Evolutionary conservation across 2,329 filamentous ascomycete genomes (phyloP), one percentile per base, ranked within the genome.

Genomic region (Diplodia intermedia): DNA sequence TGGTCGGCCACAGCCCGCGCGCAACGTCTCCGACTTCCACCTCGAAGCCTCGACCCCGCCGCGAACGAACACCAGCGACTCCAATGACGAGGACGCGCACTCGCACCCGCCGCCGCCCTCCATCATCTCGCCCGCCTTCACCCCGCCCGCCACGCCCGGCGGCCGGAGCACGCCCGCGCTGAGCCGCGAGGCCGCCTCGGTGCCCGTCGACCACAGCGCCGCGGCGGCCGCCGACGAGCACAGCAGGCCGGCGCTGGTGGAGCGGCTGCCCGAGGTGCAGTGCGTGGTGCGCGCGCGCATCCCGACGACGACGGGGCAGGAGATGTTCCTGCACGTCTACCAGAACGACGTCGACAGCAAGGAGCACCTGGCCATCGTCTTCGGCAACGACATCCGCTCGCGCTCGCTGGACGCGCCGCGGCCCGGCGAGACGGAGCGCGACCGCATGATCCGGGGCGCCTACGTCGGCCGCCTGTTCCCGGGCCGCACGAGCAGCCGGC

Each of bases 261-360:
- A 90, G 71, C 87, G 84, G 15, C 84, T 98, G 1, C 95, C 94
- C 8, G 82, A 91, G 29, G 94, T 99, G n/a, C 89, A 92, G 77
- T 99, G 95, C 82, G 89, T 96, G 71, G 95, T 98, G 60, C 91
- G 95, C 72, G 95, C 95, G 20, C 90, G 95, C 66, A 99, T 99
- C 73, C 95, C 95, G 0, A 98, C 94, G 0, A 94, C 93, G 2
- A 89, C 87, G 0, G 94, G 94, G 3, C 91, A 93, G 12, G 94
- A 99, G 79, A 98, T 99, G 93, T 99, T 96, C 80, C 81, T 99
- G 63, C 94, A 99, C 76, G 84, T 98, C 0, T 99, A 99, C 81
- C 90, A 90, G 71, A 99, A 99, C 80, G 91, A 91, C 73, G 88
- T 92, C 7, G 95, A 99, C 79, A 92, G 90, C 71, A 99, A 99